A percentile compares a stretch with the other conserved stretches of the same genome.
Evolutionary conservation across 306 rosid genomes (phyloP).

Genomic region (Cicer bijugum): DNA sequence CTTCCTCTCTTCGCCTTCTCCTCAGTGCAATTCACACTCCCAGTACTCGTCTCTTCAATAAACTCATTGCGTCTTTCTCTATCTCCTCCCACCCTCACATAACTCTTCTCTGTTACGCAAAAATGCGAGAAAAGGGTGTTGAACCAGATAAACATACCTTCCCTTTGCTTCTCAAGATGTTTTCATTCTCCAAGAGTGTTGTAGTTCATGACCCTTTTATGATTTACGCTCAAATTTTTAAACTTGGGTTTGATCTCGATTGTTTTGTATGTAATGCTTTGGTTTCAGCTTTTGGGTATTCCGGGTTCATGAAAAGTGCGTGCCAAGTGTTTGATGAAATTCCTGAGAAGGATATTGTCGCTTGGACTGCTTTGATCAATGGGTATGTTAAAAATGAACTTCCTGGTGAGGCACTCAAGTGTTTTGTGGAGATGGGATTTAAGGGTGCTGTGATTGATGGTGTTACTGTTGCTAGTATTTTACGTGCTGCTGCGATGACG

Average conservation of each 20-base stretch:
- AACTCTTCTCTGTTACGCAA: slow-evolving; percentile 41
- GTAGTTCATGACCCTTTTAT: slow-evolving; percentile 32
- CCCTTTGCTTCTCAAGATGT: slow-evolving; percentile 51
- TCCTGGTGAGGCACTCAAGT: slow-evolving; percentile 45
- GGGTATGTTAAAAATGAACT: slow-evolving; percentile 48
- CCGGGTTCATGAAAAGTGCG: slow-evolving; percentile 48
- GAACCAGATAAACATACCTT: slow-evolving; percentile 54
- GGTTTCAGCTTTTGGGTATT: slow-evolving; percentile 46
- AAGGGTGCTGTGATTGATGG: slow-evolving; percentile 36
- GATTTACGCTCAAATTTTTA: slow-evolving; percentile 45
- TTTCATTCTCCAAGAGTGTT: slow-evolving; percentile 43
- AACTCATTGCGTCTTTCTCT: slow-evolving; percentile 42
- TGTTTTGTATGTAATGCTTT: slow-evolving; percentile 46
- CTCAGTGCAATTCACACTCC: slow-evolving; percentile 40
- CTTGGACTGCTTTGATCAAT: slow-evolving; percentile 55
- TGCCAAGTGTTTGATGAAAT: slow-evolving; percentile 48
- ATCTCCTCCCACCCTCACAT: slow-evolving; percentile 3
- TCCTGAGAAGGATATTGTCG: slow-evolving; percentile 39
- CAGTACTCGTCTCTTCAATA: slow-evolving; percentile 42
- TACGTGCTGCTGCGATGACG: slow-evolving; percentile 46
- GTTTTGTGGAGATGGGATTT: slow-evolving; percentile 50
- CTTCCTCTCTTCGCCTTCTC: slow-evolving; percentile 24
- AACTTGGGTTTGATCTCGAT: slow-evolving; percentile 49
- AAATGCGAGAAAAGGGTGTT: slow-evolving; percentile 44
- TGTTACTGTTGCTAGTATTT: slow-evolving; percentile 43